Conservation (phyloP, 1,139 yeast genomes). For the Diutina ranongensis region DNA sequence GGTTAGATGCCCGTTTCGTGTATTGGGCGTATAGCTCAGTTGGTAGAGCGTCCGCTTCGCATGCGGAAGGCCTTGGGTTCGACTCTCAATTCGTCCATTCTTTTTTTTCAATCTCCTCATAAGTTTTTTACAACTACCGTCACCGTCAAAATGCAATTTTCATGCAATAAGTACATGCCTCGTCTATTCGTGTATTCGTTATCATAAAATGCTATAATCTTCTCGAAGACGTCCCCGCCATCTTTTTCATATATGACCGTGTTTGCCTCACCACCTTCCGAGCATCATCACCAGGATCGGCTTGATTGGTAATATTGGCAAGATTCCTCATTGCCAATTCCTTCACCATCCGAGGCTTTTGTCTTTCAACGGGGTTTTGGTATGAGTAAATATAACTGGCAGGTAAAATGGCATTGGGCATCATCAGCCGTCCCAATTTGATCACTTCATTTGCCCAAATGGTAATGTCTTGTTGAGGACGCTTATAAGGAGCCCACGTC, state of each 20-base stretch:
- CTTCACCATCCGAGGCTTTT: constrained; percentile 4
- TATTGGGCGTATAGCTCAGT: constrained; percentile 6
- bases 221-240: neutral
- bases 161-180: no score
- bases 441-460: constrained; percentile 65
- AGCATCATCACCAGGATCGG: neutral
- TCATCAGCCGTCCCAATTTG: constrained; percentile 54
- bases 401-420: constrained; percentile 44
- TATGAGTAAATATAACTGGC: constrained; percentile 26
- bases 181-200: neutral
- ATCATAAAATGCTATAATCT: neutral
- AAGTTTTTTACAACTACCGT: no score
- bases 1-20: no score
- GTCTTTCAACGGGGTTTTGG: constrained; percentile 8
- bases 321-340: constrained; percentile 4
- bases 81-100: constrained; percentile 5
- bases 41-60: constrained; percentile 7
- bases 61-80: constrained; percentile 6
- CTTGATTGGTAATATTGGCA: constrained; percentile 2
- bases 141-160: no score
- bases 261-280: constrained; percentile 5
- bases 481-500: constrained; percentile 49
- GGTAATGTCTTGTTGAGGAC: constrained; percentile 33
- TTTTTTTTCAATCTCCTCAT: neutral
- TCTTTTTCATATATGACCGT: constrained; percentile 4